Percentiles rank a stretch among this genome's conserved stretches.
Conservation (phyloP, 176 grass and related monocot species). For the Musa itinerans region DNA sequence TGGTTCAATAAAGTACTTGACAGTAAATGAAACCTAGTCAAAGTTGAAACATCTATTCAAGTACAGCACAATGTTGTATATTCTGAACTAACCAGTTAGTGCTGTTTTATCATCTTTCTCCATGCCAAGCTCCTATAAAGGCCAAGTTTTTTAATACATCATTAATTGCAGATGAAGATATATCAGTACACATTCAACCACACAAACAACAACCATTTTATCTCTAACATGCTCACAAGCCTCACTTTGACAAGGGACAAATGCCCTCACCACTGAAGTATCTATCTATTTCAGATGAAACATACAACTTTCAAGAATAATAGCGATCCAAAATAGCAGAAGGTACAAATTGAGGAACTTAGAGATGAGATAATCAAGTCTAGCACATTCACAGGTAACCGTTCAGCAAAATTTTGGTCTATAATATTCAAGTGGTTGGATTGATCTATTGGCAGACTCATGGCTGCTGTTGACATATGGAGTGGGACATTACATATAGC, state of each 20-base stretch:
- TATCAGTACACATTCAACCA: conserved; percentile 8
- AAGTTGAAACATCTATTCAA: background rate
- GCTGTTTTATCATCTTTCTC: conserved; percentile 99
- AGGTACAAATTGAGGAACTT: too few species aligned
- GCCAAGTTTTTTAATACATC: background rate
- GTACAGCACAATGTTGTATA: conserved; percentile 17
- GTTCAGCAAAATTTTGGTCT: background rate
- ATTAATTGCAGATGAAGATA: background rate
- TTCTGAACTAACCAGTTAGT: conserved; percentile 66
- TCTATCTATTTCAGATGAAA: too few species aligned
- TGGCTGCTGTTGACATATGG: background rate
- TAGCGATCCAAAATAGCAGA: too few species aligned
- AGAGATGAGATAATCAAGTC: too few species aligned
- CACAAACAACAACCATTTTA: background rate
- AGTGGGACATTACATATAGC: too few species aligned
- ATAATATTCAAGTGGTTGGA: background rate
- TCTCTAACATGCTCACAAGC: background rate
- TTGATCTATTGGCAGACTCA: background rate
- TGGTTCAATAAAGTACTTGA: background rate
- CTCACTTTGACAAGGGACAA: background rate
- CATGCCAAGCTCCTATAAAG: conserved; percentile 77
- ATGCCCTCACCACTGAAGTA: background rate
- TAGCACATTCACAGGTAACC: background rate
- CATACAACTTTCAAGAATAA: too few species aligned
- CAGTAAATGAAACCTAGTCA: background rate